These are phyloP conservation scores for Aquilaria yunnanensis DNA, from an alignment of 345 rosid genomes.

Conservation along the genomic window DNA sequence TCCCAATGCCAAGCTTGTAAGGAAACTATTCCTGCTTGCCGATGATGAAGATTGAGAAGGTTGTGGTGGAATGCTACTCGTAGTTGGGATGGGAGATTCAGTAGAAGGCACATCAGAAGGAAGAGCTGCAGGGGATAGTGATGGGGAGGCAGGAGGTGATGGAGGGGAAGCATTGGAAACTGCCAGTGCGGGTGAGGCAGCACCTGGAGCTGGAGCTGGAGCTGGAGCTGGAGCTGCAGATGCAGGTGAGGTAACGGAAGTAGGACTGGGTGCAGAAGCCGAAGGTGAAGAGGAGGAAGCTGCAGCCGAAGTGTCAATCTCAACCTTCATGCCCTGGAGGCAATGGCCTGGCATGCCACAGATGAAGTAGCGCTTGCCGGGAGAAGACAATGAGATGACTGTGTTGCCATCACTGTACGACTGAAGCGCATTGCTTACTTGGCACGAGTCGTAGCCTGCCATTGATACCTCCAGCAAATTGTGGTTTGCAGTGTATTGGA, in stretches of 20 bases:
- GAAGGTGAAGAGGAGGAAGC: conserved; percentile 22
- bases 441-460: conserved; percentile 55
- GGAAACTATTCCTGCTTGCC: conserved; percentile 17
- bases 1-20: conserved; percentile 8
- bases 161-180: conserved; percentile 5
- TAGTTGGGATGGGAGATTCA: conserved; percentile 16
- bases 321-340: conserved; percentile 61
- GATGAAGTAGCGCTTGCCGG: conserved; percentile 79
- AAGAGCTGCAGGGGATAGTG: background rate
- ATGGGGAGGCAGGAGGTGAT: conserved; percentile 14
- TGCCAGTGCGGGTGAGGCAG: conserved; percentile 1
- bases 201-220: background rate
- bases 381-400: conserved; percentile 41
- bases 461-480: conserved; percentile 53
- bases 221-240: conserved; percentile 6
- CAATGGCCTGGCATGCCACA: conserved; percentile 71
- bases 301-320: conserved; percentile 39
- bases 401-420: conserved; percentile 47
- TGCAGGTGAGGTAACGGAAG: conserved; percentile 16
- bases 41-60: conserved; percentile 24
- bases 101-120: conserved; percentile 12
- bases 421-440: conserved; percentile 31
- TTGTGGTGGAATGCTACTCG: conserved; percentile 7
- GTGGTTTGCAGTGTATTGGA: conserved; percentile 45
- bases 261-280: conserved; percentile 16